phyloP scores from a whole-genome alignment of 331 rosid genomes.

The Ulmus americana region DNA sequence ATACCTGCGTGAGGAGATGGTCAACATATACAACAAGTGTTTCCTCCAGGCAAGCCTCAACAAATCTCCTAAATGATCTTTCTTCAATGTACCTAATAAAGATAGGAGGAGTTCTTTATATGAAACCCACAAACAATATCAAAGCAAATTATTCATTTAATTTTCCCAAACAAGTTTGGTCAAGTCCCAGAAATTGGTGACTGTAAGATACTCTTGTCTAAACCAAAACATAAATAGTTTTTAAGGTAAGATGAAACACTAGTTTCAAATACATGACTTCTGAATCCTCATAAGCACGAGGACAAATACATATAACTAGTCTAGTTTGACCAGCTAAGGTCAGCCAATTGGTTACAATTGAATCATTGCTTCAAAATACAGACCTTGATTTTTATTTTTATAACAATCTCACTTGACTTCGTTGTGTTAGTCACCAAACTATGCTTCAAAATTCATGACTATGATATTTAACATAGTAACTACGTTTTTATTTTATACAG shows the following conservation, averaged over 20 bases:
- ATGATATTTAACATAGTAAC: too few species aligned
- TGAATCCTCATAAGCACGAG: neutral
- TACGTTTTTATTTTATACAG: too few species aligned
- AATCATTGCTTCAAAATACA: too few species aligned
- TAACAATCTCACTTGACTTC: too few species aligned
- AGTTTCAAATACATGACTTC: neutral
- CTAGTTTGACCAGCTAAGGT: too few species aligned
- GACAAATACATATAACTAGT: too few species aligned
- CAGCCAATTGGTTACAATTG: too few species aligned
- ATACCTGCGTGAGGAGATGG: conserved; percentile 81
- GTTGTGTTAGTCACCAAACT: too few species aligned
- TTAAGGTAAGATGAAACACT: neutral
- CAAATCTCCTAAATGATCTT: conserved; percentile 91
- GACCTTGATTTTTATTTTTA: too few species aligned
- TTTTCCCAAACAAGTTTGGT: too few species aligned
- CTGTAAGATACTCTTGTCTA: neutral
- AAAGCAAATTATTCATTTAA: neutral
- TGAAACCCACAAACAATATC: neutral
- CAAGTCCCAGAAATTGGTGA: too few species aligned
- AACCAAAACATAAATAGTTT: neutral
- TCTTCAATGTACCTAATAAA: conserved; percentile 85
- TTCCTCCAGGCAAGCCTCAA: conserved; percentile 98
- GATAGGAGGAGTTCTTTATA: neutral
- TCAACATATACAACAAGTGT: conserved; percentile 79
- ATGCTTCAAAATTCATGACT: too few species aligned